phyloP scores from a whole-genome alignment of 2,329 filamentous ascomycete genomes.

The Ophiocordyceps camponoti-rufipedis region DNA sequence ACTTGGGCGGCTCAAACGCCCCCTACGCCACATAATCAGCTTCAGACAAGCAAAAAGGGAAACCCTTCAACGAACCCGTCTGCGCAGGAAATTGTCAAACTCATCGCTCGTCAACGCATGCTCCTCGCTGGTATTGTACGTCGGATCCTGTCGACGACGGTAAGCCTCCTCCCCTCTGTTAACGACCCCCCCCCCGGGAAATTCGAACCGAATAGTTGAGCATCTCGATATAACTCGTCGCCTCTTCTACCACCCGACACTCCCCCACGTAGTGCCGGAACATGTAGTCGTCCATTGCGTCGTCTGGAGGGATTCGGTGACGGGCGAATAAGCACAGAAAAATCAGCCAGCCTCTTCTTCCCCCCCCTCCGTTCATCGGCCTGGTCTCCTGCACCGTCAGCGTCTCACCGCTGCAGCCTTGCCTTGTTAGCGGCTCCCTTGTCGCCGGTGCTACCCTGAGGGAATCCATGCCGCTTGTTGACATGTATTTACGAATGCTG shows the following conservation, averaged over 20 bases:
- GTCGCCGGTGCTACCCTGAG: no score
- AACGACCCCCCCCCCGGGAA: background rate
- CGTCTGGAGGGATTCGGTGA: background rate
- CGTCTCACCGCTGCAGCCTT: background rate
- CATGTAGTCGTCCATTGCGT: conserved; percentile 39
- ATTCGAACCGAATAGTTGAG: conserved; percentile 35
- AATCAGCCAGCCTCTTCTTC: background rate
- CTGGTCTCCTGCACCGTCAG: background rate
- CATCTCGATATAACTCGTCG: conserved; percentile 37
- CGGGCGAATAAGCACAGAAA: background rate
- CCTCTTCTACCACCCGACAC: conserved; percentile 30
- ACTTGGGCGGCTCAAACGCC: conserved; percentile 26
- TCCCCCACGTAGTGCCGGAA: conserved; percentile 28
- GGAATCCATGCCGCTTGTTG: no score
- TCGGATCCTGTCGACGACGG: conserved; percentile 23
- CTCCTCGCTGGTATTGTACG: conserved; percentile 30
- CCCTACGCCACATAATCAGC: conserved; percentile 18
- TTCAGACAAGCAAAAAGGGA: background rate
- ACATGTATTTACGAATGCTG: no score
- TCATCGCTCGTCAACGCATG: conserved; percentile 33
- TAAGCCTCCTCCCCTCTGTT: background rate
- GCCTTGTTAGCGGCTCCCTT: background rate
- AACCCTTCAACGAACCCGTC: conserved; percentile 17
- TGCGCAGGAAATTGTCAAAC: conserved; percentile 37
- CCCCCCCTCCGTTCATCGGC: background rate